These are phyloP conservation scores for Cladophialophora exuberans DNA, from an alignment of 2,329 filamentous ascomycete species.

Conservation along the genomic window DNA sequence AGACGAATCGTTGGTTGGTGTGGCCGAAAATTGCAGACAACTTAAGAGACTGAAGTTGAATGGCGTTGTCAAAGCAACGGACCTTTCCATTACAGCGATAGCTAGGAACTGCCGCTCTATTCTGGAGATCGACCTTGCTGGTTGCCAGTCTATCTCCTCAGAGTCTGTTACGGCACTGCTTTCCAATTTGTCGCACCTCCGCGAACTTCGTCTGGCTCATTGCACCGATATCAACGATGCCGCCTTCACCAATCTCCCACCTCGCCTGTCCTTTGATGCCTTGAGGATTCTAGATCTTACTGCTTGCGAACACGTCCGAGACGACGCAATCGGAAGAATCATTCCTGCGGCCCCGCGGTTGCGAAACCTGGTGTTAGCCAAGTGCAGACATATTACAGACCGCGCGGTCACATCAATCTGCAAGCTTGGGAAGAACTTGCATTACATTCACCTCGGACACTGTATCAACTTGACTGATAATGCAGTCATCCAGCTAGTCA, in stretches of 20 bases:
- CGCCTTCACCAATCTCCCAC: conserved; percentile 81
- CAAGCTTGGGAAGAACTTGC: conserved; percentile 88
- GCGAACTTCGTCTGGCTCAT: conserved; percentile 84
- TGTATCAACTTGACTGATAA: conserved; percentile 89
- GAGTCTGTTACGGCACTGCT: conserved; percentile 81
- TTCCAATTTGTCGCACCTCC: conserved; percentile 76
- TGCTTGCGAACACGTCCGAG: conserved; percentile 80
- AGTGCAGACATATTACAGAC: conserved; percentile 92
- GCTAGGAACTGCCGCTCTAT: conserved; percentile 88
- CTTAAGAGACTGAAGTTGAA: conserved; percentile 97
- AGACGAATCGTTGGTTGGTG: conserved; percentile 78
- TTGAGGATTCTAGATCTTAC: conserved; percentile 93
- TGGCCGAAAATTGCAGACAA: conserved; percentile 81
- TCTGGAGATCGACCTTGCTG: conserved; percentile 92
- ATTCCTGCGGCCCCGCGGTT: conserved; percentile 83
- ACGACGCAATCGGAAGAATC: conserved; percentile 85
- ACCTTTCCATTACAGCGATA: conserved; percentile 81
- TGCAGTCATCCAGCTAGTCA: conserved; percentile 81
- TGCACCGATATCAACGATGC: conserved; percentile 82
- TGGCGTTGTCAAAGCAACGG: conserved; percentile 81
- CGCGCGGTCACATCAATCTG: conserved; percentile 84
- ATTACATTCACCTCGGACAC: conserved; percentile 95
- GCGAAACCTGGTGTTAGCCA: conserved; percentile 89
- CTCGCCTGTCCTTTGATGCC: conserved; percentile 74
- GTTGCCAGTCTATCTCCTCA: conserved; percentile 80